These are phyloP conservation scores for Aspergillus sp. DNA, from an alignment of 2,329 filamentous ascomycete genomes.

Conservation along the genomic window DNA sequence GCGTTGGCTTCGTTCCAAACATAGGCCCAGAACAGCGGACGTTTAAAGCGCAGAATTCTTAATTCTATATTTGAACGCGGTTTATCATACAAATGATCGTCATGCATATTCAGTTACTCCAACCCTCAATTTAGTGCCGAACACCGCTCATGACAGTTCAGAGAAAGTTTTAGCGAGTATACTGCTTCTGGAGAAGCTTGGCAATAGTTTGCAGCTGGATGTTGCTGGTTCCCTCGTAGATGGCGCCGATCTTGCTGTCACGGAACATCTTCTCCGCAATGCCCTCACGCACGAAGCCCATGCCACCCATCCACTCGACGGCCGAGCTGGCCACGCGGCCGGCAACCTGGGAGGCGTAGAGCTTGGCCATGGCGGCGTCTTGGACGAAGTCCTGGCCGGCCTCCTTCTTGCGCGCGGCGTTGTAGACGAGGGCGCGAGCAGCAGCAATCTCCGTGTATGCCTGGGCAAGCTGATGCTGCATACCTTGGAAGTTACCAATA, in stretches of 20 bases:
- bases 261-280: slow-evolving; percentile 97
- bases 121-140: not conserved
- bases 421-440: slow-evolving; percentile 89
- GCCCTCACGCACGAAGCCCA: slow-evolving; percentile 96
- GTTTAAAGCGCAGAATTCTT: not conserved
- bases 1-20: too few relatives aligned
- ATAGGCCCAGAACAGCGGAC: not conserved
- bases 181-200: slow-evolving; percentile 67
- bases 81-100: not conserved
- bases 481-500: slow-evolving; percentile 95
- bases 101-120: not conserved
- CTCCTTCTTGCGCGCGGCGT: slow-evolving; percentile 96
- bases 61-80: not conserved
- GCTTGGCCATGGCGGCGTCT: slow-evolving; percentile 97
- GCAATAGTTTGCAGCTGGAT: slow-evolving; percentile 70
- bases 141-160: not conserved
- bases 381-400: slow-evolving; percentile 90
- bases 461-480: slow-evolving; percentile 98
- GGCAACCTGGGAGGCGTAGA: slow-evolving; percentile 90
- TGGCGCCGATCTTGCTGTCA: slow-evolving; percentile 97
- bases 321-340: slow-evolving; percentile 80
- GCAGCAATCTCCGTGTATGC: slow-evolving; percentile 91
- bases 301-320: slow-evolving; percentile 99
- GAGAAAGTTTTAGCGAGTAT: slow-evolving; percentile 43
- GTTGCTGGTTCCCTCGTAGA: slow-evolving; percentile 80